Percentiles rank a stretch among this genome's conserved stretches.
phyloP scores from a whole-genome alignment of 1,139 yeast species.

The Suhomyces panamericanus region DNA sequence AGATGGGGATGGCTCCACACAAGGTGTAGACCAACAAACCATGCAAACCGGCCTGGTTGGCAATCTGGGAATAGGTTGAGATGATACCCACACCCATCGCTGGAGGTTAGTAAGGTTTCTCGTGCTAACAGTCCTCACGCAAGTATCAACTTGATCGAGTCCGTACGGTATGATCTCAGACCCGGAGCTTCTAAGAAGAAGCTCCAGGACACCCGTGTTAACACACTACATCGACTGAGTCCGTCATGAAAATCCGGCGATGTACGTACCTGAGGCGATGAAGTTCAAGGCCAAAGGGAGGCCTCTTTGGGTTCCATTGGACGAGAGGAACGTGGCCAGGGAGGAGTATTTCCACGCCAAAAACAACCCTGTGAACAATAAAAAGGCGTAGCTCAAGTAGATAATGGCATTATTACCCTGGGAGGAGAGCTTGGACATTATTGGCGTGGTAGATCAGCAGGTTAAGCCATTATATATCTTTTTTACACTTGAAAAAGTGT shows the following conservation, averaged over 20 bases:
- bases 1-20: conserved; percentile 82
- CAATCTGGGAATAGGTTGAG: conserved; percentile 83
- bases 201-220: conserved; percentile 51
- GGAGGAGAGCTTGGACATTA: conserved; percentile 27
- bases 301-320: conserved; percentile 79
- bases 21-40: conserved; percentile 82
- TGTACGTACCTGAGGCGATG: conserved; percentile 79
- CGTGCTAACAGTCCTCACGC: conserved; percentile 68
- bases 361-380: conserved; percentile 59
- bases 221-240: conserved; percentile 3
- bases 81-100: conserved; percentile 92
- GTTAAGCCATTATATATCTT: not conserved
- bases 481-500: not conserved
- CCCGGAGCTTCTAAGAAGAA: conserved; percentile 28
- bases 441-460: not conserved
- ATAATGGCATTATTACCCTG: conserved; percentile 69
- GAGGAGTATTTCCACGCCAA: conserved; percentile 55
- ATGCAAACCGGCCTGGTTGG: conserved; percentile 82
- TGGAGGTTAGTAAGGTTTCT: conserved; percentile 19
- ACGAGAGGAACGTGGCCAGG: conserved; percentile 59
- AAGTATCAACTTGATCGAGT: conserved; percentile 89
- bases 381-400: conserved; percentile 68
- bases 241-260: not conserved
- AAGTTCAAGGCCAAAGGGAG: conserved; percentile 82
- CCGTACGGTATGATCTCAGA: conserved; percentile 74